Conservation (phyloP, 2,329 filamentous ascomycete species). For the Coniochaeta prunicola region DNA sequence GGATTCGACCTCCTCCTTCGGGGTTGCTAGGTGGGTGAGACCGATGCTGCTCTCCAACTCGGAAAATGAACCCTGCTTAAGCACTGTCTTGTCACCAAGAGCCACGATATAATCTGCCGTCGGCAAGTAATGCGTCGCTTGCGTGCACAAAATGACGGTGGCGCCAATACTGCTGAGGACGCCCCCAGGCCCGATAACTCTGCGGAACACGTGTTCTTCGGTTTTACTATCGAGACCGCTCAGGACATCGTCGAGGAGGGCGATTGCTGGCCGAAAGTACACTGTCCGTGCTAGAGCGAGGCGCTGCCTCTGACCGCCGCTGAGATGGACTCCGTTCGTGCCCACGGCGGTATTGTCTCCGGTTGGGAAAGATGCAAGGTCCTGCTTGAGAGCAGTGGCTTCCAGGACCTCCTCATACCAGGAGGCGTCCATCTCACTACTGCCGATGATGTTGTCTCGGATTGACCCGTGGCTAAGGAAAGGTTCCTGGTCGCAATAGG, state of each 20-base stretch:
- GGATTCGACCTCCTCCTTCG: neutral
- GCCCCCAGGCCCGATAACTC: neutral
- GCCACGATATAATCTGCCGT: neutral
- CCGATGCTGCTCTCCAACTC: neutral
- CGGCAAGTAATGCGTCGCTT: neutral
- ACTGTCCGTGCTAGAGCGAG: constrained; percentile 29
- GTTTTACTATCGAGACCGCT: neutral
- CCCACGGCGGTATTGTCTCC: constrained; percentile 31
- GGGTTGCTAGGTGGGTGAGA: neutral
- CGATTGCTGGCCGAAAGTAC: constrained; percentile 22
- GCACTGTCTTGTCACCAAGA: neutral
- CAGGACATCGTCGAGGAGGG: constrained; percentile 11
- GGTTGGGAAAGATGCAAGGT: constrained; percentile 22
- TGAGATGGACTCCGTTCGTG: constrained; percentile 33
- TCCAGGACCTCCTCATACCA: constrained; percentile 23
- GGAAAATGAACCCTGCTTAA: neutral
- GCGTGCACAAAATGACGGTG: neutral
- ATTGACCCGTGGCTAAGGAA: constrained; percentile 24
- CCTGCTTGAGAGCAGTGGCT: constrained; percentile 27
- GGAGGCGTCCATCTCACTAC: constrained; percentile 14
- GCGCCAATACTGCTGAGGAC: neutral
- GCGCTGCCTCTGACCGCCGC: constrained; percentile 36
- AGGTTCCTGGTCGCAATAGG: constrained; percentile 23
- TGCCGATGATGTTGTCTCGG: constrained; percentile 23
- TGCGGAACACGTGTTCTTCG: neutral